Evolutionary conservation across 371 early-diverging fungal species (phyloP).

Genomic region (Mucor lusitanicus): DNA sequence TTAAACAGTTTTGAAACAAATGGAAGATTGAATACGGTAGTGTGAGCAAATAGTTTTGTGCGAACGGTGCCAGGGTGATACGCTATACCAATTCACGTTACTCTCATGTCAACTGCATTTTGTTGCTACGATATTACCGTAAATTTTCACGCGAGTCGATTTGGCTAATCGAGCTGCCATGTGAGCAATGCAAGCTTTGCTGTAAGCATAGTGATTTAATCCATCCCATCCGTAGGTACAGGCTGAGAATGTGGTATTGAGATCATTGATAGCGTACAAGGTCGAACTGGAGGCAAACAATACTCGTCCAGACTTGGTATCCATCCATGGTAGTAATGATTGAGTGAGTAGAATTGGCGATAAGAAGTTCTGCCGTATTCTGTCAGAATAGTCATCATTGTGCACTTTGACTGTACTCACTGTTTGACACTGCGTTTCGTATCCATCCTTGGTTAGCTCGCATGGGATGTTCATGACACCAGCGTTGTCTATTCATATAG

Average conservation of each 20-base stretch:
- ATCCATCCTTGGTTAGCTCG: slow-evolving; percentile 60
- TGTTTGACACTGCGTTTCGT: slow-evolving; percentile 70
- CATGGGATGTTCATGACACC: slow-evolving; percentile 79
- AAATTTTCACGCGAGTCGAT: slow-evolving; percentile 11
- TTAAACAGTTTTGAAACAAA: slow-evolving; percentile 29
- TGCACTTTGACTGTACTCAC: slow-evolving; percentile 17
- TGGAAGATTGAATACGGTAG: slow-evolving; percentile 31
- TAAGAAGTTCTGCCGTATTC: slow-evolving; percentile 32
- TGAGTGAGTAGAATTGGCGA: slow-evolving; percentile 37
- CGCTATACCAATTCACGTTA: slow-evolving; percentile 17
- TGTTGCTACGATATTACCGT: slow-evolving; percentile 17
- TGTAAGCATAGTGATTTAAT: slow-evolving; percentile 41
- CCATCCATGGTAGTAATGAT: slow-evolving; percentile 33
- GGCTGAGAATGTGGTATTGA: slow-evolving; percentile 15
- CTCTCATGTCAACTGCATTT: background rate
- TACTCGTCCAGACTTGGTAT: slow-evolving; percentile 20
- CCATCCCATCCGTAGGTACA: slow-evolving; percentile 30
- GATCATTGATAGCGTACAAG: slow-evolving; percentile 25
- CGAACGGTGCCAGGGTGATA: slow-evolving; percentile 53
- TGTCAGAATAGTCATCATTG: background rate
- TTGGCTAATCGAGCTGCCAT: slow-evolving; percentile 17
- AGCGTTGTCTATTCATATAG: slow-evolving; percentile 52
- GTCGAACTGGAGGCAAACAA: slow-evolving; percentile 52
- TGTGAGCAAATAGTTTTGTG: slow-evolving; percentile 39
- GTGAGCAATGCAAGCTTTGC: slow-evolving; percentile 38